phyloP scores from a whole-genome alignment of 164 flowering plant genomes.

The Nymphaea colorata region DNA sequence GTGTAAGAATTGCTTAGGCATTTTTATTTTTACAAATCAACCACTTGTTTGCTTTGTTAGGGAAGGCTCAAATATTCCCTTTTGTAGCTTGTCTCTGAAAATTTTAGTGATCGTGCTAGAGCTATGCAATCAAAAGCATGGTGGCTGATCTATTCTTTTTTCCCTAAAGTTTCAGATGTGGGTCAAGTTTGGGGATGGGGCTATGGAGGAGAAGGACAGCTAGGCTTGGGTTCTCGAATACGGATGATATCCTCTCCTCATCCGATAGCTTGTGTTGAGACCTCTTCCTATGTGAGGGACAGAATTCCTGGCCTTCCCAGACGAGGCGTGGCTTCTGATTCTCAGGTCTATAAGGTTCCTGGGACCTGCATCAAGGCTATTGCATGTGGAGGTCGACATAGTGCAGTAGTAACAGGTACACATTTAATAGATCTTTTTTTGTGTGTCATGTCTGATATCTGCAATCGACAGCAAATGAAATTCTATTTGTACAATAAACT shows the following conservation, averaged over 20 bases:
- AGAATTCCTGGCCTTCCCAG: slow-evolving; percentile 30
- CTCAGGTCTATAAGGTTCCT: slow-evolving; percentile 44
- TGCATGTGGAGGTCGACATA: slow-evolving; percentile 97
- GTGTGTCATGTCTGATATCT: no score
- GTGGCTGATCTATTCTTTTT: slow-evolving; percentile 7
- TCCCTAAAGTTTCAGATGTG: slow-evolving; percentile 59
- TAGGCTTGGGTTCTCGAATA: slow-evolving; percentile 89
- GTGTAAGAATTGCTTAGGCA: slow-evolving; percentile 29
- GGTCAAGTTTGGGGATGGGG: slow-evolving; percentile 99
- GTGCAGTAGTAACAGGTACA: slow-evolving; percentile 88
- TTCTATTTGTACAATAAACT: no score
- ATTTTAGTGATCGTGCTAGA: no score
- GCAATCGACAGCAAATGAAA: no score
- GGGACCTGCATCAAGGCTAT: slow-evolving; percentile 79
- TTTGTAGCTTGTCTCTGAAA: background rate
- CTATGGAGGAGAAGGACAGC: slow-evolving; percentile 99
- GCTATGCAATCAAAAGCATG: no score
- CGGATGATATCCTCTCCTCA: slow-evolving; percentile 96
- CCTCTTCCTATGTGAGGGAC: slow-evolving; percentile 39
- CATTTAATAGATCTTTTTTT: background rate
- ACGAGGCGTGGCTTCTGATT: slow-evolving; percentile 44
- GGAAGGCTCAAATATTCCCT: background rate
- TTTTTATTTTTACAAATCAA: no score
- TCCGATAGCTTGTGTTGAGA: slow-evolving; percentile 74
- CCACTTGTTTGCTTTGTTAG: background rate